Conservation (phyloP, 352 stramenopile genomes). For the Globisporangium splendens region DNA sequence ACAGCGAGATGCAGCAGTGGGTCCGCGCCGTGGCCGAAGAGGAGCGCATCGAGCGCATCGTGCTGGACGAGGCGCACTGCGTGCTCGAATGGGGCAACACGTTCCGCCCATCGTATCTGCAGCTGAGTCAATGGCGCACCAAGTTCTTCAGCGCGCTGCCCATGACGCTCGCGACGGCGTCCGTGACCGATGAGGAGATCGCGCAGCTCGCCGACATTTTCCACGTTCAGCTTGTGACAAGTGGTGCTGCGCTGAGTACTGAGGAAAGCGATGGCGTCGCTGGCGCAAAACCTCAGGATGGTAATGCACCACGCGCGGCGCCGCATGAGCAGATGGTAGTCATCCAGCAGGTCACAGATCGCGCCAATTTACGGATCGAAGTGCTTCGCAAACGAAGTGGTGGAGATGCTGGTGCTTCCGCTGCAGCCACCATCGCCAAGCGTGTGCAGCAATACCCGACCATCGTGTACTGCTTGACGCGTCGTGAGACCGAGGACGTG, state of each 20-base stretch:
- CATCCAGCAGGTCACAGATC: constrained; percentile 62
- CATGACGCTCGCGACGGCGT: constrained; percentile 72
- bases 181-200: constrained; percentile 64
- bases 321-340: constrained; percentile 36
- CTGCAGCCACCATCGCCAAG: constrained; percentile 36
- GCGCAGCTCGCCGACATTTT: constrained; percentile 48
- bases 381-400: constrained; percentile 58
- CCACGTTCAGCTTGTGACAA: constrained; percentile 17
- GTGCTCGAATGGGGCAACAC: constrained; percentile 77
- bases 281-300: too few relatives aligned
- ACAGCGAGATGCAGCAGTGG: constrained; percentile 52
- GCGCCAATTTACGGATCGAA: constrained; percentile 57
- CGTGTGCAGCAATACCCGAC: constrained; percentile 31
- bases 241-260: too few relatives aligned
- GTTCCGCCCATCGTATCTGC: constrained; percentile 70
- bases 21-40: constrained; percentile 21
- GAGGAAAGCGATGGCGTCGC: too few relatives aligned
- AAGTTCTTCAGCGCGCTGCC: constrained; percentile 44
- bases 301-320: too few relatives aligned
- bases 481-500: constrained; percentile 56
- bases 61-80: constrained; percentile 80
- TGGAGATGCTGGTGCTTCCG: too few relatives aligned
- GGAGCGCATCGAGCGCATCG: constrained; percentile 40
- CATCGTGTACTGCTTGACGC: constrained; percentile 80
- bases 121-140: constrained; percentile 55